These are phyloP conservation scores for Trametes gibbosa DNA, from an alignment of 768 basidiomycete genomes.

Conservation along the genomic window DNA sequence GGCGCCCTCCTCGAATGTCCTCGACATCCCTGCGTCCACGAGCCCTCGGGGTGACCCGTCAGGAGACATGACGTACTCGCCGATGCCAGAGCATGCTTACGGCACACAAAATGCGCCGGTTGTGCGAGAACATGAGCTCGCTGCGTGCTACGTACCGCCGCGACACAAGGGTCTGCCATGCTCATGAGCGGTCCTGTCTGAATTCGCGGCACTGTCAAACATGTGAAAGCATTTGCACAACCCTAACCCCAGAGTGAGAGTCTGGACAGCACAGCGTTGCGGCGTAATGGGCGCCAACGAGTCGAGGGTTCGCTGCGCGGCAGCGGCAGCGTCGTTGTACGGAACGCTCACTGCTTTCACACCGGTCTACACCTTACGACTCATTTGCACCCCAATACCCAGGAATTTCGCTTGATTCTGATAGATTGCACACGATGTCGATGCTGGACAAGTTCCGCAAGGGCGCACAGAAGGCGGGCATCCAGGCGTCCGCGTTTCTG, in stretches of 20 bases:
- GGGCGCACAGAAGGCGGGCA: slow-evolving; percentile 78
- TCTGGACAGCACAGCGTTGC: slow-evolving; percentile 7
- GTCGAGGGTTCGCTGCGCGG: neutral
- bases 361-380: neutral
- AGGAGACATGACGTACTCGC: too few relatives aligned
- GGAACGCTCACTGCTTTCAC: neutral
- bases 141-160: too few relatives aligned
- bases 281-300: slow-evolving; percentile 15
- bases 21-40: too few relatives aligned
- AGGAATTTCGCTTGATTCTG: neutral
- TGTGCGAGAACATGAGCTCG: too few relatives aligned
- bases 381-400: slow-evolving; percentile 2
- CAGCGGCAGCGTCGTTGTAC: neutral
- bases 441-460: slow-evolving; percentile 77
- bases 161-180: too few relatives aligned
- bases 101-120: too few relatives aligned
- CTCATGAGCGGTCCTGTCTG: too few relatives aligned
- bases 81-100: too few relatives aligned
- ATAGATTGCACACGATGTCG: slow-evolving; percentile 35
- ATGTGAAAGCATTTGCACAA: neutral
- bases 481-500: slow-evolving; percentile 76
- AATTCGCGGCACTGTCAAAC: neutral
- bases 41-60: too few relatives aligned
- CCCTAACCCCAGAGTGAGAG: slow-evolving; percentile 8
- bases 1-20: too few relatives aligned